phyloP scores from a whole-genome alignment of 495 filamentous ascomycete genomes.

The Recurvomyces mirabilis region DNA sequence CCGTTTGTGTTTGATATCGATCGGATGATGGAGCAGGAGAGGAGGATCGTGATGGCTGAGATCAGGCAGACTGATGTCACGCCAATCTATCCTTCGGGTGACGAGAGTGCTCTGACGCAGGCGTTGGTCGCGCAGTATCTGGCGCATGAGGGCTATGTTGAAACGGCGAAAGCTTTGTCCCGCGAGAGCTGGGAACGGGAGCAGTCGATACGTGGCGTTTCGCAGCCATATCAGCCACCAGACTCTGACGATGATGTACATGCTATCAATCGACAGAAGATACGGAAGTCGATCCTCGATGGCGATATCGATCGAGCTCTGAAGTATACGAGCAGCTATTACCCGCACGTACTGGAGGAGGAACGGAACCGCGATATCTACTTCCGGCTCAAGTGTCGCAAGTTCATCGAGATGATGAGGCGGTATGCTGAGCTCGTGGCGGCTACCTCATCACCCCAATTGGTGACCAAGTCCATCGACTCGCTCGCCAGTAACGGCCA shows the following conservation, averaged over 20 bases:
- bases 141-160: conserved; percentile 93
- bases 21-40: conserved; percentile 64
- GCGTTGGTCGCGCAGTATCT: conserved; percentile 77
- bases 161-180: conserved; percentile 80
- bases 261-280: conserved; percentile 77
- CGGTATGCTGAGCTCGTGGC: conserved; percentile 55
- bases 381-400: conserved; percentile 81
- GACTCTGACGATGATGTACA: conserved; percentile 78
- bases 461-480: conserved; percentile 1
- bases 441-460: conserved; percentile 25
- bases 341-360: conserved; percentile 69
- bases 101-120: conserved; percentile 71
- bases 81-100: conserved; percentile 52
- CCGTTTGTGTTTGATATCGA: conserved; percentile 93
- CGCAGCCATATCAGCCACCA: conserved; percentile 46
- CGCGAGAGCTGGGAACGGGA: conserved; percentile 49
- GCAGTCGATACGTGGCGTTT: conserved; percentile 45
- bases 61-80: conserved; percentile 42
- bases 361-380: conserved; percentile 63
- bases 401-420: conserved; percentile 94
- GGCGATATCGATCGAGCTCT: conserved; percentile 89
- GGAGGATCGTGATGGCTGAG: conserved; percentile 43
- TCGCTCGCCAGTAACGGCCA: conserved; percentile 24
- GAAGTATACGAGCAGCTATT: conserved; percentile 65
- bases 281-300: conserved; percentile 78